A percentile compares a stretch with the other conserved stretches of the same genome.
phyloP scores from a whole-genome alignment of 768 basidiomycete genomes.

The Leccinum barrowsii region DNA sequence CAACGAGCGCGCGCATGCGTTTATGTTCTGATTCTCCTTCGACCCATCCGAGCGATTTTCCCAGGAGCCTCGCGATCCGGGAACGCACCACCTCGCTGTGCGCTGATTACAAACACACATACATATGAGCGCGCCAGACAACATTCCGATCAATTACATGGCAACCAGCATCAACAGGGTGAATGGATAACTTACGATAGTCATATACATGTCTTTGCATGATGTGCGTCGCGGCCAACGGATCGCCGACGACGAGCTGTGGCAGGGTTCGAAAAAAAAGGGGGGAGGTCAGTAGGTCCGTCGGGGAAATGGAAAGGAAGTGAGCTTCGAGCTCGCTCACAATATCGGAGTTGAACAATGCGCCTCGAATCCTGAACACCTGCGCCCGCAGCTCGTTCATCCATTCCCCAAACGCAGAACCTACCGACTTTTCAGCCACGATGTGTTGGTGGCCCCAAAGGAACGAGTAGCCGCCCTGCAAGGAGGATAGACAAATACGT shows the following conservation, averaged over 20 bases:
- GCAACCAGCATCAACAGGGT: not conserved
- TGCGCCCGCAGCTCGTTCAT: slow-evolving; percentile 4
- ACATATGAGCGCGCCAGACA: not conserved
- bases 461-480: not conserved
- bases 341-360: slow-evolving; percentile 4
- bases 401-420: not conserved
- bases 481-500: not conserved
- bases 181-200: slow-evolving; percentile 2
- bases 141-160: not conserved
- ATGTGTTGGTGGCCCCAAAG: slow-evolving; percentile 8
- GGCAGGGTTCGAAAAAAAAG: not conserved
- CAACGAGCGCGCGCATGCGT: slow-evolving; percentile 8
- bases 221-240: slow-evolving; percentile 3
- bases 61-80: slow-evolving; percentile 4
- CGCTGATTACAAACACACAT: not conserved
- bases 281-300: not conserved
- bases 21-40: slow-evolving; percentile 8
- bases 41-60: slow-evolving; percentile 8
- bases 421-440: slow-evolving; percentile 3
- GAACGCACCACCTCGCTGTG: slow-evolving; percentile 1
- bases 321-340: not conserved
- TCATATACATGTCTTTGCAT: slow-evolving; percentile 10
- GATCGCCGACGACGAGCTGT: slow-evolving; percentile 5
- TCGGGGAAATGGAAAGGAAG: not conserved
- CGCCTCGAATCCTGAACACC: slow-evolving; percentile 4